phyloP scores from a whole-genome alignment of 805 yeast genomes.

The Ogataea allantospora region DNA sequence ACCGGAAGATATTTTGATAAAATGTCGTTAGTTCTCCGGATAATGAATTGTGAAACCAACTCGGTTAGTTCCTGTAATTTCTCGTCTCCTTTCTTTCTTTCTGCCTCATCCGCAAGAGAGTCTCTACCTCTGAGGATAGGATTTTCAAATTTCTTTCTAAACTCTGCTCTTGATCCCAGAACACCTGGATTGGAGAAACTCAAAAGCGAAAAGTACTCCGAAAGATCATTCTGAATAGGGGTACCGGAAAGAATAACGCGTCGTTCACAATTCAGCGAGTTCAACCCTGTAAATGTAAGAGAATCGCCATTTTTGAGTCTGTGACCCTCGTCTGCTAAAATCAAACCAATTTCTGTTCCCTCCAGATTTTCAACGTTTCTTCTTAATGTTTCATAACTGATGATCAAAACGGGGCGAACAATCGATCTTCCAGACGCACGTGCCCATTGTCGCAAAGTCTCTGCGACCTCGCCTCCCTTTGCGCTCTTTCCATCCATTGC shows the following conservation, averaged over 20 bases:
- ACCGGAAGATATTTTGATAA: slow-evolving; percentile 91
- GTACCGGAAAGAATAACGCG: slow-evolving; percentile 94
- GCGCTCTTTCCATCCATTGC: slow-evolving; percentile 91
- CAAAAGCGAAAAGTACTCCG: slow-evolving; percentile 87
- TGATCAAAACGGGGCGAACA: slow-evolving; percentile 89
- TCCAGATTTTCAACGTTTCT: slow-evolving; percentile 75
- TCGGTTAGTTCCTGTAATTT: slow-evolving; percentile 69
- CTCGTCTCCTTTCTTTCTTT: slow-evolving; percentile 62
- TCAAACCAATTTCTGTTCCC: slow-evolving; percentile 77
- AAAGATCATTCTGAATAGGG: slow-evolving; percentile 92
- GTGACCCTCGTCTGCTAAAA: slow-evolving; percentile 87
- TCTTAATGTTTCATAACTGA: slow-evolving; percentile 90
- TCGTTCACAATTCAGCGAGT: slow-evolving; percentile 79
- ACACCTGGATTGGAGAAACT: slow-evolving; percentile 94
- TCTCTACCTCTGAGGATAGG: slow-evolving; percentile 85
- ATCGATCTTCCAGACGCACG: slow-evolving; percentile 82
- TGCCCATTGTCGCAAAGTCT: slow-evolving; percentile 79
- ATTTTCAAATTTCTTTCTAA: slow-evolving; percentile 79
- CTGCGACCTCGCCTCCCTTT: slow-evolving; percentile 60
- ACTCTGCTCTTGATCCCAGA: slow-evolving; percentile 79
- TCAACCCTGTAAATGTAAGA: slow-evolving; percentile 81
- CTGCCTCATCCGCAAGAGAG: slow-evolving; percentile 81
- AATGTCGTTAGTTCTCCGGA: slow-evolving; percentile 93
- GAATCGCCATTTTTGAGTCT: slow-evolving; percentile 87
- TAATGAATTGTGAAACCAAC: slow-evolving; percentile 84